Percentiles rank a stretch among this genome's conserved stretches.
Conservation (phyloP, 83 land plant species). For the Picea engelmannii region DNA sequence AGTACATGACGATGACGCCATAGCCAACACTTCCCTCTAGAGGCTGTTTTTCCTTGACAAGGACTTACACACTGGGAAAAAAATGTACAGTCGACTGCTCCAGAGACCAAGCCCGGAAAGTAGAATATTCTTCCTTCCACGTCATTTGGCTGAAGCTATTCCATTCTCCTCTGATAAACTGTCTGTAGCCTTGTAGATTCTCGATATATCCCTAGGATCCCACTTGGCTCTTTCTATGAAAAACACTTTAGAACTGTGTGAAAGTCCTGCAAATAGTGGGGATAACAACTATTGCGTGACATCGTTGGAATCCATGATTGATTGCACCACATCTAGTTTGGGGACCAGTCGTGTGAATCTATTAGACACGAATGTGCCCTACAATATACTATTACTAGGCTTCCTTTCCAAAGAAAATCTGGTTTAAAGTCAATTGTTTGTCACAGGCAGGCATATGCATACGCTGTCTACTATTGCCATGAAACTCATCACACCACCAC, state of each 20-base stretch:
- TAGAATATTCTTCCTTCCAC: slow-evolving; percentile 22
- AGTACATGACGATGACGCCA: too few relatives aligned
- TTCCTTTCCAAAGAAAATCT: neutral
- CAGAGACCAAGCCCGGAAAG: too few relatives aligned
- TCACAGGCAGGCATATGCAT: too few relatives aligned
- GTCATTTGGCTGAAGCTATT: slow-evolving; percentile 23
- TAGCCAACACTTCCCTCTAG: too few relatives aligned
- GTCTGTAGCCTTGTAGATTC: slow-evolving; percentile 21
- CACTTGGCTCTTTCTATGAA: too few relatives aligned
- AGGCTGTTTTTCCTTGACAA: too few relatives aligned
- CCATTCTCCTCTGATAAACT: slow-evolving; percentile 40
- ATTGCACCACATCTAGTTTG: slow-evolving; percentile 33
- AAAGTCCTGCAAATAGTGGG: slow-evolving; percentile 26
- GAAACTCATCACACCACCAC: too few relatives aligned
- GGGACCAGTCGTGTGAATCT: slow-evolving; percentile 27
- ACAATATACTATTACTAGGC: neutral
- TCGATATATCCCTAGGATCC: slow-evolving; percentile 26
- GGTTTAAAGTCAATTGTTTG: too few relatives aligned
- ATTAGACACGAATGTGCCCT: slow-evolving; percentile 19
- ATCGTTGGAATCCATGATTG: slow-evolving; percentile 46
- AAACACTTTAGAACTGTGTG: slow-evolving; percentile 38
- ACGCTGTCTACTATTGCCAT: too few relatives aligned
- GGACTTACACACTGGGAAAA: too few relatives aligned
- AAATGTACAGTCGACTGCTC: too few relatives aligned
- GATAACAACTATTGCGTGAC: slow-evolving; percentile 46